Percentiles rank a stretch among this genome's conserved stretches.
Evolutionary conservation across 495 filamentous ascomycete species (phyloP).

Genomic region (Saxophila tyrrhenica): DNA sequence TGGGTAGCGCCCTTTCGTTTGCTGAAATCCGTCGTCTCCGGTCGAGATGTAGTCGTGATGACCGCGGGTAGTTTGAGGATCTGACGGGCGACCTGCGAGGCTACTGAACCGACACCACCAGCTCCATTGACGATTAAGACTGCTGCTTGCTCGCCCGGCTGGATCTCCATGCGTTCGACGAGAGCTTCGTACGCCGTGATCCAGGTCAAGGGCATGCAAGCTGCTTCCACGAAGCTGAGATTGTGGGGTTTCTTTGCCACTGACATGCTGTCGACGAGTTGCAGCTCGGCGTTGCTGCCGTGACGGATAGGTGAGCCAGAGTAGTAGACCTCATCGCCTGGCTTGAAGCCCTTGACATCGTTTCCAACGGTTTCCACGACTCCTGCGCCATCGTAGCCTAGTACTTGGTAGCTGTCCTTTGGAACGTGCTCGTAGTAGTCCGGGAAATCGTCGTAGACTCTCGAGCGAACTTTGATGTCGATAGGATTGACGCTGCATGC

Average conservation of each 20-base stretch:
- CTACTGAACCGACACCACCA: constrained; percentile 20
- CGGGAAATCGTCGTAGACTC: constrained; percentile 29
- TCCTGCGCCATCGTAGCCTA: constrained; percentile 23
- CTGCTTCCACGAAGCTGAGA: constrained; percentile 25
- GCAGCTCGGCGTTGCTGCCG: constrained; percentile 24
- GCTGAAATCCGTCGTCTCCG: constrained; percentile 22
- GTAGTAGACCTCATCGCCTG: constrained; percentile 30
- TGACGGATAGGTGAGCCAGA: constrained; percentile 23
- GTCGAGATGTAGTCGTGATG: constrained; percentile 26
- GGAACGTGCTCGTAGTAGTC: constrained; percentile 27
- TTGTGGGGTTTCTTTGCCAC: constrained; percentile 24
- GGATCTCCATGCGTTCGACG: constrained; percentile 28
- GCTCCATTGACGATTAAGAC: constrained; percentile 27
- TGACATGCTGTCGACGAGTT: constrained; percentile 20
- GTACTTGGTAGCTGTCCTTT: constrained; percentile 19
- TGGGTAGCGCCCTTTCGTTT: constrained; percentile 30
- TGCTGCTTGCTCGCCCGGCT: constrained; percentile 23
- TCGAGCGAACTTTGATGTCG: constrained; percentile 28
- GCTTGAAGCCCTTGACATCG: constrained; percentile 21
- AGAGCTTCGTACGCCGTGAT: constrained; percentile 30
- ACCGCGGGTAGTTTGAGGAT: constrained; percentile 25
- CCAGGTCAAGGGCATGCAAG: constrained; percentile 29
- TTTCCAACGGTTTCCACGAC: constrained; percentile 13
- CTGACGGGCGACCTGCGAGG: constrained; percentile 18
- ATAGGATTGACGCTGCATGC: constrained; percentile 29